Evolutionary conservation across 2,329 filamentous ascomycete genomes (phyloP).

Genomic region (Aspergillus sp.): DNA sequence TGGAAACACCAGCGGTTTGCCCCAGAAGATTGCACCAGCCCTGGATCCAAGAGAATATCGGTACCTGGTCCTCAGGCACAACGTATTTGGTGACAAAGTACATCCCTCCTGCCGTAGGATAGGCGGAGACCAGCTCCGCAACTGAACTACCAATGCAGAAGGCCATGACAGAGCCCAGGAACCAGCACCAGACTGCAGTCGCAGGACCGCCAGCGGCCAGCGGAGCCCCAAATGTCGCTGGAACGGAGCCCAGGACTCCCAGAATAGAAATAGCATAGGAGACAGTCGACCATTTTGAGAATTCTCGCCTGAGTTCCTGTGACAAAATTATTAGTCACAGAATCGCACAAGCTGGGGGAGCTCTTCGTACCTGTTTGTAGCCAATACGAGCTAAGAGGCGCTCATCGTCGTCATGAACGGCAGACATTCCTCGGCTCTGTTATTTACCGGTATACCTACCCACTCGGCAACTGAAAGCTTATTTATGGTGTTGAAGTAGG

Average conservation of each 20-base stretch:
- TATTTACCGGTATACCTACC: too few species aligned
- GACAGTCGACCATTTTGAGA: constrained; percentile 66
- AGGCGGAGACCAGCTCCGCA: constrained; percentile 65
- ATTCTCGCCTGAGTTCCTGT: constrained; percentile 62
- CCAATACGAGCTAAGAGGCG: constrained; percentile 61
- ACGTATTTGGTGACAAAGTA: constrained; percentile 68
- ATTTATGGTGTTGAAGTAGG: constrained; percentile 1
- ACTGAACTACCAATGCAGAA: constrained; percentile 65
- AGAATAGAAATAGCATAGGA: constrained; percentile 67
- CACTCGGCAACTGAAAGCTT: background rate
- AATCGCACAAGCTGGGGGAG: background rate
- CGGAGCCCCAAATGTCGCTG: constrained; percentile 62
- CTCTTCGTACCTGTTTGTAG: constrained; percentile 57
- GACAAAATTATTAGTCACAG: background rate
- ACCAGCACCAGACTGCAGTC: constrained; percentile 66
- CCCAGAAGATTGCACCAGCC: constrained; percentile 68
- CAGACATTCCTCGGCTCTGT: constrained; percentile 31
- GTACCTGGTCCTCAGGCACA: constrained; percentile 60
- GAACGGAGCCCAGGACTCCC: constrained; percentile 65
- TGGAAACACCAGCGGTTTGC: constrained; percentile 63
- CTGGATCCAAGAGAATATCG: constrained; percentile 65
- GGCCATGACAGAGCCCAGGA: constrained; percentile 63
- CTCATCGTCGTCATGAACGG: constrained; percentile 59
- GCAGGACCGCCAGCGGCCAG: constrained; percentile 61
- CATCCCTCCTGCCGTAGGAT: constrained; percentile 67